Percentiles rank a stretch among this genome's conserved stretches.
Conservation (phyloP, 768 basidiomycete genomes). For the Rhizopogon vulgaris region DNA sequence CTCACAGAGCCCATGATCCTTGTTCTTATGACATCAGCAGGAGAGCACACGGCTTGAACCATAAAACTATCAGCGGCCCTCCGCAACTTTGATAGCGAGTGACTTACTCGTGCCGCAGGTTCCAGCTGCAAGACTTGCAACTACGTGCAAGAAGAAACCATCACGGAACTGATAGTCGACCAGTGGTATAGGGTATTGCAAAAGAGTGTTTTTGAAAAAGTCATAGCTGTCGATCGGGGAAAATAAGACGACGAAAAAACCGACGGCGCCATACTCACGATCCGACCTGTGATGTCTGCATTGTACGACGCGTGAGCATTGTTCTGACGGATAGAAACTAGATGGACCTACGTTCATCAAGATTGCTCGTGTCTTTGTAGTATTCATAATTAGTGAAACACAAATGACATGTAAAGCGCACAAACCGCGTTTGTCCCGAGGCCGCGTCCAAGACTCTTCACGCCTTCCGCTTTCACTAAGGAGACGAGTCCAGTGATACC, state of each 20-base stretch:
- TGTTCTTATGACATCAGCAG: constrained; percentile 71
- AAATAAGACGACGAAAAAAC: not conserved
- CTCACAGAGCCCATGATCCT: constrained; percentile 73
- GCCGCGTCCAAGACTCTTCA: constrained; percentile 64
- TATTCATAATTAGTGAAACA: constrained; percentile 4
- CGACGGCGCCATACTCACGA: constrained; percentile 50
- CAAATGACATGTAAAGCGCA: constrained; percentile 2
- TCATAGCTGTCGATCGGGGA: constrained; percentile 50
- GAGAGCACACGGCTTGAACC: constrained; percentile 64
- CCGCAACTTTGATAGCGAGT: not conserved
- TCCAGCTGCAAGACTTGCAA: constrained; percentile 64
- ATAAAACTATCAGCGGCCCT: not conserved
- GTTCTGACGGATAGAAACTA: not conserved
- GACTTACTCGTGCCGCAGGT: constrained; percentile 71
- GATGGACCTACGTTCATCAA: constrained; percentile 62
- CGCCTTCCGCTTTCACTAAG: constrained; percentile 64
- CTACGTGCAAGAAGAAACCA: constrained; percentile 57
- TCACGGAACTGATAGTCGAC: constrained; percentile 59
- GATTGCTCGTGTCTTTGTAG: constrained; percentile 48
- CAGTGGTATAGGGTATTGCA: constrained; percentile 47
- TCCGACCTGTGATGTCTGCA: constrained; percentile 73
- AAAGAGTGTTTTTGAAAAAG: constrained; percentile 59
- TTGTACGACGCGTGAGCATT: not conserved
- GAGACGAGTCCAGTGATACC: constrained; percentile 65
- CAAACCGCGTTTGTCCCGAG: constrained; percentile 73